Evolutionary conservation across 2,329 filamentous ascomycete genomes (phyloP).

Genomic region (Colletotrichum shisoi): DNA sequence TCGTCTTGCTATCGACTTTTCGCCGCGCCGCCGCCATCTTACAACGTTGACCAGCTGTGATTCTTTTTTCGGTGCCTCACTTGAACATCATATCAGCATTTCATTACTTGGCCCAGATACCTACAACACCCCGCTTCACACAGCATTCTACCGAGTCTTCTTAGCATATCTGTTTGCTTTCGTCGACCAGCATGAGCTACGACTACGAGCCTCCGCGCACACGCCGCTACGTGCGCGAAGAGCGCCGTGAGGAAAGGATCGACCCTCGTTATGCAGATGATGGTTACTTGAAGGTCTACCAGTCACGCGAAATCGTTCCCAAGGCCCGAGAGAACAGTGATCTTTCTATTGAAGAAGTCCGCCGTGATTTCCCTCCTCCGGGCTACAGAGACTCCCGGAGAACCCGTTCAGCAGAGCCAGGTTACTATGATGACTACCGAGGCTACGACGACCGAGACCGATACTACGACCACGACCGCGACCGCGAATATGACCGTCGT

Average conservation of each 20-base stretch:
- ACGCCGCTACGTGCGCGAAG: slow-evolving; percentile 63
- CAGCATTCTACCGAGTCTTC: slow-evolving; percentile 5
- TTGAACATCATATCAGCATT: background rate
- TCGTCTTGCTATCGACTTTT: background rate
- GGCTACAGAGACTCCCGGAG: slow-evolving; percentile 65
- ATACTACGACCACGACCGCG: slow-evolving; percentile 58
- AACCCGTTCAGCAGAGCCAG: slow-evolving; percentile 69
- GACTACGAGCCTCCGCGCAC: slow-evolving; percentile 60
- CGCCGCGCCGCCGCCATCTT: background rate
- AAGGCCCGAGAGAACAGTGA: slow-evolving; percentile 75
- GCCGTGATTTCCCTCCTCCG: slow-evolving; percentile 82
- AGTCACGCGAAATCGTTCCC: slow-evolving; percentile 63
- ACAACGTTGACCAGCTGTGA: slow-evolving; percentile 1
- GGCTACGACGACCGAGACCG: slow-evolving; percentile 57
- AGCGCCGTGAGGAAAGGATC: slow-evolving; percentile 57
- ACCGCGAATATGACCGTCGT: slow-evolving; percentile 58
- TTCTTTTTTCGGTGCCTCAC: background rate
- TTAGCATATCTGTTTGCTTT: background rate
- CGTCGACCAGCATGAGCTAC: slow-evolving; percentile 52
- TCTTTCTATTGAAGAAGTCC: slow-evolving; percentile 80
- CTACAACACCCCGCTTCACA: slow-evolving; percentile 25
- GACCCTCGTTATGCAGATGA: slow-evolving; percentile 65
- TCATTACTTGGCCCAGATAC: slow-evolving; percentile 1
- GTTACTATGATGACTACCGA: slow-evolving; percentile 63
- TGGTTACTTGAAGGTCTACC: slow-evolving; percentile 55